phyloP scores from a whole-genome alignment of 2,329 filamentous ascomycete species.

The Ceratocystis smalleyi region DNA sequence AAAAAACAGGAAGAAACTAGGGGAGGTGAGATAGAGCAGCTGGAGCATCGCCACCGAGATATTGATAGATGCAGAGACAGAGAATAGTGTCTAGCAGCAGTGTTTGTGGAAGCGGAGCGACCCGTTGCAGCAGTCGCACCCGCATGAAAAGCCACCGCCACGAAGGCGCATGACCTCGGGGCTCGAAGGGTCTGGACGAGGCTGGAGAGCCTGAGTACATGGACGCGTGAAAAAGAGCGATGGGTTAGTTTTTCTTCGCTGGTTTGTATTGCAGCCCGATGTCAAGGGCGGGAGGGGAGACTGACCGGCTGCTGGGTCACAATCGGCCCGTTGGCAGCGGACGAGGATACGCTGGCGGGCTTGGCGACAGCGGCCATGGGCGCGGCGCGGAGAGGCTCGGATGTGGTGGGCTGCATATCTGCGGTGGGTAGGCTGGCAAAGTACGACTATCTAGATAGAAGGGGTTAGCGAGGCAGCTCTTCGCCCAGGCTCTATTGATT shows the following conservation, averaged over 20 bases:
- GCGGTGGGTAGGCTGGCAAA: not conserved
- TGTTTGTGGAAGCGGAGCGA: conserved; percentile 22
- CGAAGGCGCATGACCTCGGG: conserved; percentile 18
- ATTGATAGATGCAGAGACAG: not conserved
- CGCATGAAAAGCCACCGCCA: conserved; percentile 21
- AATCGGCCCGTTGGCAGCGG: conserved; percentile 5
- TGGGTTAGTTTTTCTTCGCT: not conserved
- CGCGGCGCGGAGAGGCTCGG: not conserved
- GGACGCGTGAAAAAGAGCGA: not conserved
- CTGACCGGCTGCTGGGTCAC: conserved; percentile 17
- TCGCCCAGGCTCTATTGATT: not conserved
- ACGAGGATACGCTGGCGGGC: not conserved
- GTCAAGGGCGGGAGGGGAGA: not conserved
- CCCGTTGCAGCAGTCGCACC: conserved; percentile 23
- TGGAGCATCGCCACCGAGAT: not conserved
- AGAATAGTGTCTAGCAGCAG: conserved; percentile 20
- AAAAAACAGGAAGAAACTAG: not conserved
- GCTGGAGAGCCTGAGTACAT: conserved; percentile 18
- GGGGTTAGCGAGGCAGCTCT: not conserved
- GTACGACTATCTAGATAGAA: not conserved
- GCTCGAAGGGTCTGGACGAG: conserved; percentile 19
- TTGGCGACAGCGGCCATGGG: conserved; percentile 10
- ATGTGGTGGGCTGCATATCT: conserved; percentile 8
- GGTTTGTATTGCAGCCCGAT: not conserved
- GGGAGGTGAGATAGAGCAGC: not conserved